Conservation (phyloP, 2,329 filamentous ascomycete species). For the Dryadomyces sulphureus region DNA sequence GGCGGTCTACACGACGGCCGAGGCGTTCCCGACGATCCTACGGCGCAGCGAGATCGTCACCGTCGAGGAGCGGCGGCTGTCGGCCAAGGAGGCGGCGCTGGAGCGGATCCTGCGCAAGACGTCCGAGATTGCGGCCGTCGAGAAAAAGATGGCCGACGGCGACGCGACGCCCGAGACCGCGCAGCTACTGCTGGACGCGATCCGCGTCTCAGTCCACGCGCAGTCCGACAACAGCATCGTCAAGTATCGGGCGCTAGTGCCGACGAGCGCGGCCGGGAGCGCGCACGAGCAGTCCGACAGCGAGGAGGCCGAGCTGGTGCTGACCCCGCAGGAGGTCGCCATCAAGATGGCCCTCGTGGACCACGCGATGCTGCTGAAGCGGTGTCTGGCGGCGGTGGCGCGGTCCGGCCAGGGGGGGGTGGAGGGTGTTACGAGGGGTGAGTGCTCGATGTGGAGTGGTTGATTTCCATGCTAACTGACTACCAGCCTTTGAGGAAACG, state of each 20-base stretch:
- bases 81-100: constrained; percentile 71
- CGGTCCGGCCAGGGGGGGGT: constrained; percentile 45
- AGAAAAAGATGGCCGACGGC: constrained; percentile 58
- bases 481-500: constrained; percentile 43
- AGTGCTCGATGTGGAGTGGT: too few species aligned
- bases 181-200: constrained; percentile 56
- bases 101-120: constrained; percentile 87
- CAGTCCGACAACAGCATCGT: constrained; percentile 63
- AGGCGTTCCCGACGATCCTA: constrained; percentile 82
- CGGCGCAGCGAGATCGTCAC: constrained; percentile 72
- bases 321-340: constrained; percentile 54
- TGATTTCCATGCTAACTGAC: background rate
- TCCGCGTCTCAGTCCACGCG: constrained; percentile 63
- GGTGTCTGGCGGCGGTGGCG: constrained; percentile 57
- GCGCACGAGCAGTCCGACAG: constrained; percentile 24
- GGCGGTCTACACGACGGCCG: constrained; percentile 65
- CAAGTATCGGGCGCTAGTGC: constrained; percentile 61
- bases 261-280: constrained; percentile 29
- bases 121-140: constrained; percentile 62
- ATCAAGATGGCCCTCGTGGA: constrained; percentile 78
- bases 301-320: constrained; percentile 25
- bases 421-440: constrained; percentile 50
- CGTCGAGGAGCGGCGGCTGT: constrained; percentile 49
- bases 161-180: constrained; percentile 48
- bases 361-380: constrained; percentile 76